Percentiles rank a stretch among this genome's conserved stretches.
Conservation (phyloP, 805 yeast genomes). For the Candida vartiovaarae region DNA sequence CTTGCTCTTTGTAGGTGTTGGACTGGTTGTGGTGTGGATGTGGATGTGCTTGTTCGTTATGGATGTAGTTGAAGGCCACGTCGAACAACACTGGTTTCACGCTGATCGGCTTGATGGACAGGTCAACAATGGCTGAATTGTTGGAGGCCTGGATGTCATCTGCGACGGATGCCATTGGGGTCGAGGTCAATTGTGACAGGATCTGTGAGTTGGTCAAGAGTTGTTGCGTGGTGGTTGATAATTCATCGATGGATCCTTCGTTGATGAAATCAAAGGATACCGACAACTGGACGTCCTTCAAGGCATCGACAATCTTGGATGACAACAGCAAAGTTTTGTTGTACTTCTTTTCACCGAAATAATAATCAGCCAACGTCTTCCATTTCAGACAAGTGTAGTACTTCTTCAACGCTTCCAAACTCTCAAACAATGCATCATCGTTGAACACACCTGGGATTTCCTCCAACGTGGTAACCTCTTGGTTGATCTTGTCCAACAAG, state of each 20-base stretch:
- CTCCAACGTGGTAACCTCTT: slow-evolving; percentile 49
- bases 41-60: slow-evolving; percentile 6
- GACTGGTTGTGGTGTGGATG: slow-evolving; percentile 6
- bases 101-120: slow-evolving; percentile 45
- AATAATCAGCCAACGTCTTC: slow-evolving; percentile 38
- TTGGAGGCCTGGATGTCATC: slow-evolving; percentile 13
- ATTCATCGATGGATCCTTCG: slow-evolving; percentile 25
- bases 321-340: slow-evolving; percentile 42
- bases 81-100: slow-evolving; percentile 91
- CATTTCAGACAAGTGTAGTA: slow-evolving; percentile 42
- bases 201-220: slow-evolving; percentile 32
- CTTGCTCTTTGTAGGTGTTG: slow-evolving; percentile 3
- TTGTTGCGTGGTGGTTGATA: slow-evolving; percentile 15
- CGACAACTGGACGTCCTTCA: slow-evolving; percentile 3
- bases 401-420: slow-evolving; percentile 42
- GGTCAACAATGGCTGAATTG: slow-evolving; percentile 24
- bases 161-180: slow-evolving; percentile 22
- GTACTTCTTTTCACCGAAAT: slow-evolving; percentile 32
- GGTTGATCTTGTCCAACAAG: slow-evolving; percentile 34
- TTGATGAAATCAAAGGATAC: slow-evolving; percentile 29
- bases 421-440: slow-evolving; percentile 58
- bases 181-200: slow-evolving; percentile 37
- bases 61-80: slow-evolving; percentile 75
- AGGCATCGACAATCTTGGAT: slow-evolving; percentile 23
- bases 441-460: slow-evolving; percentile 92